Evolutionary conservation across 371 early-diverging fungal species (phyloP).

Genomic region (Chytridiales sp.): DNA sequence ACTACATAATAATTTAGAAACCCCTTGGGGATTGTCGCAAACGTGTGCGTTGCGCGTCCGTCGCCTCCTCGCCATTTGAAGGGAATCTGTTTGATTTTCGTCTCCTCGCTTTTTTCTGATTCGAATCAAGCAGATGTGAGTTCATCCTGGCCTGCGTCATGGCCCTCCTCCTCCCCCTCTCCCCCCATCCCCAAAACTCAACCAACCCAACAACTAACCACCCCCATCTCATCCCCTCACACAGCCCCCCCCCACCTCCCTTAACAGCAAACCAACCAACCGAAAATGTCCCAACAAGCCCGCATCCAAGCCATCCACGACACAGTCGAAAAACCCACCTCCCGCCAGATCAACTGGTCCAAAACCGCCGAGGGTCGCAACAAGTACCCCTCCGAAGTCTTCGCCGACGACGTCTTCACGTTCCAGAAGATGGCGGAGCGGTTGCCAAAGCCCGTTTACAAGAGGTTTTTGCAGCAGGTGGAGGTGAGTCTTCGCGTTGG

Average conservation of each 20-base stretch:
- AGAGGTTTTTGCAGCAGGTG: conserved; percentile 81
- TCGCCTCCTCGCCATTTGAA: too few relatives aligned
- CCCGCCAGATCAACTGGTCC: conserved; percentile 72
- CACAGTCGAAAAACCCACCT: conserved; percentile 26
- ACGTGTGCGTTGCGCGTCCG: too few relatives aligned
- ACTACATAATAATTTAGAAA: too few relatives aligned
- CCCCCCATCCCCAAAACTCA: background rate
- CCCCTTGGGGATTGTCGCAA: too few relatives aligned
- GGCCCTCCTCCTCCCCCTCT: background rate
- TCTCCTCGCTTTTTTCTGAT: background rate
- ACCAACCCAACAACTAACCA: background rate
- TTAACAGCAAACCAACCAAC: too few relatives aligned
- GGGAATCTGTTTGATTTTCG: too few relatives aligned
- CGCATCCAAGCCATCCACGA: conserved; percentile 41
- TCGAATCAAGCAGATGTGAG: background rate
- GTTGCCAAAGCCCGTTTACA: conserved; percentile 93
- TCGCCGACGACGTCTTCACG: conserved; percentile 88
- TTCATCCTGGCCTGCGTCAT: background rate
- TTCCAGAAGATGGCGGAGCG: conserved; percentile 79
- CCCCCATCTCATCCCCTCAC: background rate
- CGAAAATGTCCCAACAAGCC: conserved; percentile 24
- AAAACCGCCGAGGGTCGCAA: conserved; percentile 60
- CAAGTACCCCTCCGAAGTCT: conserved; percentile 81
- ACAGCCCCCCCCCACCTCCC: too few relatives aligned
- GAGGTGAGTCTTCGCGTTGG: conserved; percentile 37